Percentiles rank a stretch among this genome's conserved stretches.
Conservation (phyloP, 805 yeast genomes). For the Ogataea philodendri region DNA sequence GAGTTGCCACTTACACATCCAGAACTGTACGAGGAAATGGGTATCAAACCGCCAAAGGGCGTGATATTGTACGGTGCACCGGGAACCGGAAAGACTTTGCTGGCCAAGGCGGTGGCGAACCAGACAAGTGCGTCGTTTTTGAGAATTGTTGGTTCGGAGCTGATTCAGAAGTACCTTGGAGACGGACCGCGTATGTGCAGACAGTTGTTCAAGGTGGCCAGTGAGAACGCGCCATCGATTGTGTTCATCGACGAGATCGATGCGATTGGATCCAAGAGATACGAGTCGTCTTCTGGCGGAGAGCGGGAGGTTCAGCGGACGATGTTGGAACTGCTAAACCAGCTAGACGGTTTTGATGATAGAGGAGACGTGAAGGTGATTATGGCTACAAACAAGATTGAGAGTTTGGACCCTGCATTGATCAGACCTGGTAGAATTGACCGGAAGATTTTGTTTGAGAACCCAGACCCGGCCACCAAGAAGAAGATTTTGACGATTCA, state of each 20-base stretch:
- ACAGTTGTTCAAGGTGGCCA: conserved; percentile 94
- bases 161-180: conserved; percentile 94
- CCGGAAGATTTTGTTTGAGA: conserved; percentile 92
- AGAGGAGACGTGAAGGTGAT: conserved; percentile 96
- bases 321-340: conserved; percentile 92
- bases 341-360: conserved; percentile 95
- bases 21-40: conserved; percentile 93
- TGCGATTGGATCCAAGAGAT: conserved; percentile 98
- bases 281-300: conserved; percentile 89
- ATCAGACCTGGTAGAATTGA: conserved; percentile 97
- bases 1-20: conserved; percentile 95
- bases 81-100: conserved; percentile 98
- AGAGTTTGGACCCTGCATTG: conserved; percentile 90
- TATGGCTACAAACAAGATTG: conserved; percentile 97
- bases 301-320: conserved; percentile 97
- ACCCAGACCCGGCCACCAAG: conserved; percentile 90
- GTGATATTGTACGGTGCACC: conserved; percentile 97
- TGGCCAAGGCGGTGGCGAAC: conserved; percentile 98
- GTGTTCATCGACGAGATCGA: conserved; percentile 98
- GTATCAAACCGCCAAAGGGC: conserved; percentile 99
- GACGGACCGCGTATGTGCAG: conserved; percentile 96
- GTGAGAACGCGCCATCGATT: conserved; percentile 97
- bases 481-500: conserved; percentile 90
- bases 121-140: conserved; percentile 95
- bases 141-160: conserved; percentile 95